Conservation (phyloP, 208 protist genomes). For the Novymonas esmeraldas region DNA sequence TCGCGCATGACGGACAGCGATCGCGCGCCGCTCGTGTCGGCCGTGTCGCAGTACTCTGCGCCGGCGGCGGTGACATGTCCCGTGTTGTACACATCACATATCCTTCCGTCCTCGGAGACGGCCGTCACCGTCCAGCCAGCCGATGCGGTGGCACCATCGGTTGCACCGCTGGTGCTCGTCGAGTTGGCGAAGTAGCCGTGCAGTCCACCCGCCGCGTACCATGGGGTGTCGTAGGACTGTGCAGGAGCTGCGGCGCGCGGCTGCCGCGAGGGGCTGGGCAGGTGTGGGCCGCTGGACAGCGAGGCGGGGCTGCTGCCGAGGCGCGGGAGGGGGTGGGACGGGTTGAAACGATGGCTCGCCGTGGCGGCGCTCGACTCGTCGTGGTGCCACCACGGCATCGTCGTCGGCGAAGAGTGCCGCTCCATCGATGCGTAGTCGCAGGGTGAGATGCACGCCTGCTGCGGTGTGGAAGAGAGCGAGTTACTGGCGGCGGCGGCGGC, state of each 20-base stretch:
- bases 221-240: neutral
- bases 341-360: too few species aligned
- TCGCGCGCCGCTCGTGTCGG: too few species aligned
- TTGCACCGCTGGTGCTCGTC: neutral
- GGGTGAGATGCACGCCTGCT: neutral
- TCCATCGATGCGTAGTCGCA: constrained; percentile 7
- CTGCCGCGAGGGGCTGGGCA: neutral
- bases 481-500: neutral
- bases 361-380: neutral
- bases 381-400: neutral
- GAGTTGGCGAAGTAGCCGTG: neutral
- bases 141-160: neutral
- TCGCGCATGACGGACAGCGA: too few species aligned
- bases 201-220: neutral
- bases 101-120: neutral
- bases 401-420: neutral
- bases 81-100: neutral
- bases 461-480: constrained; percentile 7
- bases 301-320: neutral
- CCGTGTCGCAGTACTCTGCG: too few species aligned
- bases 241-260: neutral
- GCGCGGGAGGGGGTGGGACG: too few species aligned
- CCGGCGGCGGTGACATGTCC: too few species aligned
- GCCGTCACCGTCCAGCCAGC: neutral
- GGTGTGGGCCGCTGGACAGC: neutral